Base-by-base conservation (phyloP, 805 yeast genomes). In the Wickerhamomyces mucosus region DNA sequence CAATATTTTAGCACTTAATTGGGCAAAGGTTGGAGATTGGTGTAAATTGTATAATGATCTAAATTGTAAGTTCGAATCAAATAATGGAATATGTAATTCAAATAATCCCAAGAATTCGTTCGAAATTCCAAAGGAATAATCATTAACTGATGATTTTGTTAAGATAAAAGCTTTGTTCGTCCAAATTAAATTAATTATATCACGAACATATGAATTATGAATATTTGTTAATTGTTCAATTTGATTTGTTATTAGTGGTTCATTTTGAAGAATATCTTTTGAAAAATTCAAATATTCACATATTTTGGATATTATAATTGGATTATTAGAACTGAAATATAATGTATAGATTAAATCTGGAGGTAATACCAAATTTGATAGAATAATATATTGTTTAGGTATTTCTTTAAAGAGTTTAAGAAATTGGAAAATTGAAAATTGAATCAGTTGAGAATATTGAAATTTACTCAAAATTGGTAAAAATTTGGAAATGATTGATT, bases 171-270 rank as follows among this genome's bases (percentile, higher is more conserved):
- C 69, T 41, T 58, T 62, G 39, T 72, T 69, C 36, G 78, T 51
- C 81, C 81, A 75, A 0, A 69, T 29, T 11, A 67, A 54, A 35
- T 75, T 75, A 37, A 76, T 60, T 7, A 67, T 45, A 42, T 75
- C 81, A 63, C 71, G 65, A 8, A 74, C 65, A 36, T 64, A 69
- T 0, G 72, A 52, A 35, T 72, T 72, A 29, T 67, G 72, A 5
- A 66, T 29, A 8, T 42, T 40, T 5, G 48, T 48, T 31, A 61
- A 59, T 21, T 48, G 38, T 4, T 39, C 23, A 5, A 46, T 36
- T 14, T 39, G 42, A 6, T 43, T 41, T 7, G 35, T 34, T 6
- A 31, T 20, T n/a, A n/a, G n/a, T 5, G 37, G 41, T 3, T 36
- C 37, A 5, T 29, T 32, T 21, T 33, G 40, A 11, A 48, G 26